Evolutionary conservation across 106 monocot genomes (phyloP), one percentile per base, ranked within the genome.

Genomic region (Dendrobium huoshanense): DNA sequence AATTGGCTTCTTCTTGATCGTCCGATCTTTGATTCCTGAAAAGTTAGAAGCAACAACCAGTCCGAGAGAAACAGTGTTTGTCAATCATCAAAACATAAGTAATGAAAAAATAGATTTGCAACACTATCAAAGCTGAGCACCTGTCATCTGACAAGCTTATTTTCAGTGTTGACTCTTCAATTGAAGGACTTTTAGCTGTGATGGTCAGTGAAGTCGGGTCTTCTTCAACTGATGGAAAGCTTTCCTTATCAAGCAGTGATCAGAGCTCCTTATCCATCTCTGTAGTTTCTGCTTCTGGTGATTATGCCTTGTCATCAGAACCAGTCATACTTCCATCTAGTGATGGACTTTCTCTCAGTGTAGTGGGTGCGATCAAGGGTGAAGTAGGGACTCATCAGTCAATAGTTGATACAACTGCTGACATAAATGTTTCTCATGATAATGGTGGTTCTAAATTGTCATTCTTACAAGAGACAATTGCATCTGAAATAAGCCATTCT

Each of bases 381-480:
- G 31, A 70, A 70, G 33, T 33, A 70, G 29, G 70, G 29, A 70
- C 22, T 22, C 67, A 22, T 27, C 67, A 67, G 67, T 67, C 67
- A 67, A 27, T 25, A 6, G 25, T 18, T 25, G 67, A 67, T 67
- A 67, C 67, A 25, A 10, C 67, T 27, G 24, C 67, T 70, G 70
- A 33, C 13, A 70, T 16, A 29, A 10, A 4, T 67, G 27, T 70
- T 70, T 70, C 70, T 33, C 20, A 70, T 16, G 31, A 70, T 33
- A 33, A 13, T 42, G 7, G 19, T 74, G 74, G 19, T 43, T 42
- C 41, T 42, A 43, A 74, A 10, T 64, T 29, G 4, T 48, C 75
- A 81, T 81, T 83, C 13, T 61, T 72, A 37, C 41, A 27, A 59
- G 79, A 61, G 55, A 81, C 70, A 43, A 41, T n/a, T 78, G 37